A percentile compares a stretch with the other conserved stretches of the same genome.
phyloP scores from a whole-genome alignment of 2,329 filamentous ascomycete species.

The Pyrenophora seminiperda region DNA sequence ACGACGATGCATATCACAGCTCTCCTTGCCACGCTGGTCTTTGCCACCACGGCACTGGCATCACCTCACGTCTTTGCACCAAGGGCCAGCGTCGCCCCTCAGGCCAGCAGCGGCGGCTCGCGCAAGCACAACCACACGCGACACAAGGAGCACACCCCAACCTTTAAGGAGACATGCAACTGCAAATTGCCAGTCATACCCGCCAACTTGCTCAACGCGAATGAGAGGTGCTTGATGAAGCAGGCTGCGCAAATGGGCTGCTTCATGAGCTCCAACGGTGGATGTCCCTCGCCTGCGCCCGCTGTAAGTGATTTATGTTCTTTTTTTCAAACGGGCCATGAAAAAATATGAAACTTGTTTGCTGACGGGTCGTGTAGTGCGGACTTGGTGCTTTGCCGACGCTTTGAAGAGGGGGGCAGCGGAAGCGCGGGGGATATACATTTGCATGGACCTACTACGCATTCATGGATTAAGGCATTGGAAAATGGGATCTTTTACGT shows the following conservation, averaged over 20 bases:
- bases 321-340: background rate
- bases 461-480: too few species aligned
- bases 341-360: background rate
- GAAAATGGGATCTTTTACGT: too few species aligned
- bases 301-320: conserved; percentile 14
- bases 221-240: conserved; percentile 30
- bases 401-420: background rate
- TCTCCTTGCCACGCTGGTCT: conserved; percentile 17
- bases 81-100: conserved; percentile 6
- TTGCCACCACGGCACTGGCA: conserved; percentile 23
- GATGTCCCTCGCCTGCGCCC: conserved; percentile 25
- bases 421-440: too few species aligned
- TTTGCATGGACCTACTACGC: too few species aligned
- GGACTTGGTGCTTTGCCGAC: conserved; percentile 17
- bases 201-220: conserved; percentile 25
- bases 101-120: background rate
- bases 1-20: conserved; percentile 25
- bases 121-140: conserved; percentile 15
- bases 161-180: conserved; percentile 31
- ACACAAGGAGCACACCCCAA: conserved; percentile 34
- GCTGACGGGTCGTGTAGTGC: conserved; percentile 11
- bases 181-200: conserved; percentile 36
- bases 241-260: conserved; percentile 23
- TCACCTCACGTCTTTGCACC: conserved; percentile 24
- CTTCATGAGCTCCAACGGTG: conserved; percentile 22